Percentiles rank a stretch among this genome's conserved stretches.
Conservation (phyloP, 441 rosid genomes). For the Arabidopsis hybrid region DNA sequence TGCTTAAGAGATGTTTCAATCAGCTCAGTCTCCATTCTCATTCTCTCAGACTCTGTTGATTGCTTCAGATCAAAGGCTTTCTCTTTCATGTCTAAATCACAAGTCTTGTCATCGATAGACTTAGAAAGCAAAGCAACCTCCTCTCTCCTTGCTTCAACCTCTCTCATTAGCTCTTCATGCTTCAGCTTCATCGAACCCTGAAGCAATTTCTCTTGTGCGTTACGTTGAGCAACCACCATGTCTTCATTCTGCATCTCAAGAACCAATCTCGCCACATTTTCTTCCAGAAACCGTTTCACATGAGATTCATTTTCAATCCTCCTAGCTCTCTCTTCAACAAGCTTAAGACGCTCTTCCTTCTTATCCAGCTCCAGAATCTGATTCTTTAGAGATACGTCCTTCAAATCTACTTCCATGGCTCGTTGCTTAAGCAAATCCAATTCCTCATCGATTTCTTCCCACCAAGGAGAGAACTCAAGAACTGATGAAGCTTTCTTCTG, state of each 20-base stretch:
- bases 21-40: not conserved
- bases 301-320: not conserved
- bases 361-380: constrained; percentile 1
- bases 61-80: constrained; percentile 18
- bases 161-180: not conserved
- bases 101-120: not conserved
- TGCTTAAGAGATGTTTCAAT: constrained; percentile 1
- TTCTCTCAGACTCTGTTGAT: not conserved
- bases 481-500: not conserved
- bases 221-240: not conserved
- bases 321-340: constrained; percentile 28
- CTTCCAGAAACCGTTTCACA: not conserved
- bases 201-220: not conserved
- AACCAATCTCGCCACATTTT: not conserved
- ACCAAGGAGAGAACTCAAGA: not conserved
- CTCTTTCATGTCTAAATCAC: not conserved
- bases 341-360: constrained; percentile 13
- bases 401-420: not conserved
- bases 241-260: not conserved
- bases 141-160: not conserved
- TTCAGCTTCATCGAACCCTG: not conserved
- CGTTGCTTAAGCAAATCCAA: constrained; percentile 2
- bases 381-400: not conserved
- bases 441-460: constrained; percentile 4
- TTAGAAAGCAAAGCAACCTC: constrained; percentile 3